These are phyloP conservation scores for Colletotrichum incanum DNA, from an alignment of 2,329 filamentous ascomycete genomes.

Conservation along the genomic window DNA sequence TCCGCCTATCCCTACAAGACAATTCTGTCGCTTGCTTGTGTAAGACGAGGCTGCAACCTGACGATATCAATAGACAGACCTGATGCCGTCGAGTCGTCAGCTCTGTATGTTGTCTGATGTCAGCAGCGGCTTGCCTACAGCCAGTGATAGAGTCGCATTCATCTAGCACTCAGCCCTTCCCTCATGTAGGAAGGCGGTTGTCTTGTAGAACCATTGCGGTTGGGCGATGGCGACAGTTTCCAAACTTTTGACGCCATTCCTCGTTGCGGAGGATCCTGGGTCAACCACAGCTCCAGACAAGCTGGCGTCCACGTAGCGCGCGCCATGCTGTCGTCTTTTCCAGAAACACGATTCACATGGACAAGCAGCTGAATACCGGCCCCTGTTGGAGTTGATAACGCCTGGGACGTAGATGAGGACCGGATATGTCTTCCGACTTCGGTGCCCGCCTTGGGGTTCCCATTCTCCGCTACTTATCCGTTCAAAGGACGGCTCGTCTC, in stretches of 20 bases:
- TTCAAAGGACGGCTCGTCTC: not conserved
- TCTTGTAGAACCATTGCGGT: too few species aligned
- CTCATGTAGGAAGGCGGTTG: not conserved
- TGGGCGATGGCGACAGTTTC: not conserved
- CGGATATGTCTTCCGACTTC: slow-evolving; percentile 1
- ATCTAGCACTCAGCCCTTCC: not conserved
- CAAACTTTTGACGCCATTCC: slow-evolving; percentile 2
- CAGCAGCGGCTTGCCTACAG: slow-evolving; percentile 6
- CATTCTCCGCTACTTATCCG: slow-evolving; percentile 9
- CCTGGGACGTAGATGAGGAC: not conserved
- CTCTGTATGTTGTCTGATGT: slow-evolving; percentile 3
- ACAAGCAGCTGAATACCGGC: not conserved
- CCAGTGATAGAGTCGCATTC: not conserved
- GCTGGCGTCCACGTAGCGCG: not conserved
- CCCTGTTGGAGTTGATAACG: not conserved
- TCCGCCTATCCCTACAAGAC: not conserved
- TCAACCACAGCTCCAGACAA: not conserved
- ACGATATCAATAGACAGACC: not conserved
- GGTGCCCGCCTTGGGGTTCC: not conserved
- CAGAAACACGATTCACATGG: not conserved
- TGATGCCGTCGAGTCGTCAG: not conserved
- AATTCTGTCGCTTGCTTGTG: not conserved
- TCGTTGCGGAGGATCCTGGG: not conserved
- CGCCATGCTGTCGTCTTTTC: not conserved
- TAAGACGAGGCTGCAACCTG: not conserved